These are phyloP conservation scores for Pleurotus cornucopiae DNA, from an alignment of 768 basidiomycete genomes.

Conservation along the genomic window DNA sequence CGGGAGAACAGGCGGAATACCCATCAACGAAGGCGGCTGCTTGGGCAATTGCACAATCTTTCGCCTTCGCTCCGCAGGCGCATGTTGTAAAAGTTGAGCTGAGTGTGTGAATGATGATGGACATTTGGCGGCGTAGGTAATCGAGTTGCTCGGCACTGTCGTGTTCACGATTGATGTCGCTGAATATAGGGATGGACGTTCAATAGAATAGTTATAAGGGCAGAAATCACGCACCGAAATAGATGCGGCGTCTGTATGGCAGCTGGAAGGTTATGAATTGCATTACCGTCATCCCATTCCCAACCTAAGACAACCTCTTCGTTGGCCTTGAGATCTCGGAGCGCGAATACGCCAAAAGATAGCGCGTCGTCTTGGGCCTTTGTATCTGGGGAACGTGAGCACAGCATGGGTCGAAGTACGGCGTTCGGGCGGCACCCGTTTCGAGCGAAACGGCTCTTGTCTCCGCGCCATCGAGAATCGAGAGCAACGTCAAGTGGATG, in stretches of 20 bases:
- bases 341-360: slow-evolving; percentile 78
- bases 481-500: slow-evolving; percentile 76
- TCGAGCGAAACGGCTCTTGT: slow-evolving; percentile 57
- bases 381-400: slow-evolving; percentile 19
- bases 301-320: slow-evolving; percentile 90
- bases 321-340: slow-evolving; percentile 65
- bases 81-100: slow-evolving; percentile 71
- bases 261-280: slow-evolving; percentile 74
- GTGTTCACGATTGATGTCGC: slow-evolving; percentile 5
- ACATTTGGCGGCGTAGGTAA: slow-evolving; percentile 61
- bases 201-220: slow-evolving; percentile 6
- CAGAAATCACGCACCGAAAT: slow-evolving; percentile 47
- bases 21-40: slow-evolving; percentile 59
- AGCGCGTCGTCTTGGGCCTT: slow-evolving; percentile 32
- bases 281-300: slow-evolving; percentile 96
- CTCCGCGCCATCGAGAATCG: slow-evolving; percentile 72
- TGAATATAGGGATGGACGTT: slow-evolving; percentile 3
- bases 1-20: not conserved
- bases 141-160: slow-evolving; percentile 41
- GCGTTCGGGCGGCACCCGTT: slow-evolving; percentile 67
- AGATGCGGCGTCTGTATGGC: slow-evolving; percentile 53
- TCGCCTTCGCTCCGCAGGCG: slow-evolving; percentile 61
- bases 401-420: slow-evolving; percentile 52
- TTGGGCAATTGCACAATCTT: slow-evolving; percentile 59
- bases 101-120: slow-evolving; percentile 66